These are phyloP conservation scores for Orbilia oligospora DNA, from an alignment of 2,329 filamentous ascomycete genomes.

Conservation along the genomic window DNA sequence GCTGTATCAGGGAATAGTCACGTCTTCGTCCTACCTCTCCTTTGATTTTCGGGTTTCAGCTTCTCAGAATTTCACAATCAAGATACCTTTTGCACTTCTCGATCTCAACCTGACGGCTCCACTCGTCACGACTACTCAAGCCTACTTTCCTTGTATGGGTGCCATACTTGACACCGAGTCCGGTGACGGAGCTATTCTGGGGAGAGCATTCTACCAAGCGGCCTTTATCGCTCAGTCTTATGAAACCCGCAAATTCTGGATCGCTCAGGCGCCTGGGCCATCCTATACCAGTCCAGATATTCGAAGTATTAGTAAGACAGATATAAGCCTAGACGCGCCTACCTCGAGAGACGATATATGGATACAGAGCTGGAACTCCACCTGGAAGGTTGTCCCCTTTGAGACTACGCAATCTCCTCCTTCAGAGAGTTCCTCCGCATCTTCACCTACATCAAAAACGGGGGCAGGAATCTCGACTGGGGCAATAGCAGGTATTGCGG, in stretches of 20 bases:
- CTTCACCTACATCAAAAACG: background rate
- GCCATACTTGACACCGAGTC: constrained; percentile 54
- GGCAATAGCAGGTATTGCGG: constrained; percentile 15
- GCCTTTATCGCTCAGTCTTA: constrained; percentile 69
- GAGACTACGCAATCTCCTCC: background rate
- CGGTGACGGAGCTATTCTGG: constrained; percentile 64
- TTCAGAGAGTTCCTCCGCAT: background rate
- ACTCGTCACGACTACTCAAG: constrained; percentile 46
- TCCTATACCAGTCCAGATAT: constrained; percentile 62
- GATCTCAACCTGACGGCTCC: too few relatives aligned
- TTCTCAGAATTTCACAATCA: too few relatives aligned
- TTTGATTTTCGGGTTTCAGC: too few relatives aligned
- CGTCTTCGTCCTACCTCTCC: too few relatives aligned
- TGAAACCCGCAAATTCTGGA: constrained; percentile 66
- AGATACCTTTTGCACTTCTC: too few relatives aligned
- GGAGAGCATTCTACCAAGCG: constrained; percentile 70
- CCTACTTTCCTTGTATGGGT: constrained; percentile 69
- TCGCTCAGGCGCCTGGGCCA: constrained; percentile 69
- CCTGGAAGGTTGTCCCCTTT: constrained; percentile 7
- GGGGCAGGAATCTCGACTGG: background rate
- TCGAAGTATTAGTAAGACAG: background rate
- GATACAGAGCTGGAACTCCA: constrained; percentile 1
- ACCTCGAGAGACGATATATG: constrained; percentile 4
- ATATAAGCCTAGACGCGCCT: background rate
- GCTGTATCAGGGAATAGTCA: constrained; percentile 66